Evolutionary conservation across 1,139 yeast genomes (phyloP), one percentile per base, ranked within the genome.

Genomic region (Protomyces gravidus): DNA sequence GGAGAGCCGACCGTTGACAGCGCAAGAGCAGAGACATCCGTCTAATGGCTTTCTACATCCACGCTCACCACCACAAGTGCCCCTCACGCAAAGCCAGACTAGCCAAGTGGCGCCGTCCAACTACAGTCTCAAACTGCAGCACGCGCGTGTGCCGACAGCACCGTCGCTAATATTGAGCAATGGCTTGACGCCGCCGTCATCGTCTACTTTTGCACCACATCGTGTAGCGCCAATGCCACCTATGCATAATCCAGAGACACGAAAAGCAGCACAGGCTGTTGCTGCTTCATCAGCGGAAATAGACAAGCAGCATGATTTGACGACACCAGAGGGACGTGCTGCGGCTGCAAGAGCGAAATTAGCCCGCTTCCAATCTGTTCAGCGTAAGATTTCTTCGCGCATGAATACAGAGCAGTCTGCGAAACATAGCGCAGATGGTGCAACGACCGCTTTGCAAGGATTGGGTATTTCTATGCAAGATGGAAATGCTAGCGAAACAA

Each of bases 391-490:
- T 23, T 26, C 47, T 11, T 17, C n/a, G 7, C 17, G 47, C 5
- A 13, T 45, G 27, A 13, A 45, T 13, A 19, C 25, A 28, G 30
- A 45, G 47, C 47, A 45, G 26, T 15, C 13, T 9, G 47, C 13
- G 47, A 15, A 17, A 11, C 28, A 45, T 27, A 17, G 7, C 3
- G 6, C 23, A 5, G 21, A n/a, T 19, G 42, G 42, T n/a, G 42
- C 42, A 3, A 9, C 42, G 15, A 46, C 23, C 13, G 40, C 42
- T n/a, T 40, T 51, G 13, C 50, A 51, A 32, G 58, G 58, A 2
- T 32, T 53, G n/a, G 58, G 51, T 5, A 39, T 53, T 13, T 50
- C 51, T 7, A 36, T 36, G 21, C 36, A 28, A 28, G 13, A 30
- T 13, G 42, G 17, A 5, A 3, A 32, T 6, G 33, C 26, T 9